phyloP scores from a whole-genome alignment of 2,329 filamentous ascomycete species.

The Stachybotrys chartarum region DNA sequence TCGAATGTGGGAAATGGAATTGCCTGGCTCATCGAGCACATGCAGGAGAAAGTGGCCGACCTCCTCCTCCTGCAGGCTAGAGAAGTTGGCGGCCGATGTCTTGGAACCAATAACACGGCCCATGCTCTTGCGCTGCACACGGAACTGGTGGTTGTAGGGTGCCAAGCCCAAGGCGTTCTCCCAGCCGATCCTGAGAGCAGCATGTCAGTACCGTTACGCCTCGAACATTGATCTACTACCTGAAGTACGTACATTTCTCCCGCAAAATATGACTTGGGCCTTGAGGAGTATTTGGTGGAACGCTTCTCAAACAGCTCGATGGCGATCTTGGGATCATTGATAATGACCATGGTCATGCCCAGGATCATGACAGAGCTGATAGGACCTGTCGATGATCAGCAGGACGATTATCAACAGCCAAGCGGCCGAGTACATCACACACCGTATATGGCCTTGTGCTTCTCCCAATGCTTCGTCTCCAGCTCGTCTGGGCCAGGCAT shows the following conservation, averaged over 20 bases:
- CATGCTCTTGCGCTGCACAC: constrained; percentile 36
- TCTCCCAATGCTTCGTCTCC: background rate
- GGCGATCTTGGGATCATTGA: constrained; percentile 28
- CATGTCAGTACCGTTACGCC: constrained; percentile 7
- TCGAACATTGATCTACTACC: constrained; percentile 22
- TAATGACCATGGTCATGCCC: constrained; percentile 32
- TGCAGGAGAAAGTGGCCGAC: constrained; percentile 33
- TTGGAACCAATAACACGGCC: constrained; percentile 36
- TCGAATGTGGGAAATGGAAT: constrained; percentile 31
- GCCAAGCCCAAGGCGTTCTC: constrained; percentile 24
- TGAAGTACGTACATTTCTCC: background rate
- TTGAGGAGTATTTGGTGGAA: constrained; percentile 24
- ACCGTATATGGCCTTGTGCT: background rate
- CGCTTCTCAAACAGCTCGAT: constrained; percentile 29
- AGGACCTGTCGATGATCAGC: constrained; percentile 31
- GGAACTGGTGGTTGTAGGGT: constrained; percentile 28
- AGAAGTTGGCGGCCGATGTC: constrained; percentile 26
- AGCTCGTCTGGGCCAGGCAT: background rate
- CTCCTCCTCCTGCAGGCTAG: constrained; percentile 33
- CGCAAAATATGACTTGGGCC: constrained; percentile 13
- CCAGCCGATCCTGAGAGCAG: constrained; percentile 6
- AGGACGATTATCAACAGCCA: background rate
- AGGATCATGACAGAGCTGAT: constrained; percentile 27
- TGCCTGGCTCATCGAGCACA: constrained; percentile 28
- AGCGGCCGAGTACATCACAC: background rate